Base-by-base conservation (phyloP, 306 rosid genomes). In the Sphenostylis stenocarpa region DNA sequence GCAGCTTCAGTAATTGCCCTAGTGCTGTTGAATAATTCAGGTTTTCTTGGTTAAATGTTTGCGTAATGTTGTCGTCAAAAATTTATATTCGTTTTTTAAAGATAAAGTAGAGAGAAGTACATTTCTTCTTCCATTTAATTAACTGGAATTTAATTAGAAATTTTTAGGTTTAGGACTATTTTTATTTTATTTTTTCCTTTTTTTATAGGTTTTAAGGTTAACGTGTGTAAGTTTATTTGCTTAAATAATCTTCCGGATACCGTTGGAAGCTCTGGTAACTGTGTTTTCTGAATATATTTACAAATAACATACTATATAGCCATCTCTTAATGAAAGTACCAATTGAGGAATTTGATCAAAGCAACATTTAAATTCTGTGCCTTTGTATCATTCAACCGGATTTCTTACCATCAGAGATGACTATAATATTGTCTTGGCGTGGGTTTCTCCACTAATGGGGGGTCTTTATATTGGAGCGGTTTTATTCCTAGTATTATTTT, bases 1-100 rank as follows among this genome's bases (percentile, higher is more conserved):
- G n/a, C 29, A 24, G 73, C 41, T 75, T 21, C 64, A 51, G 72
- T 51, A 65, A 33, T 36, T 76, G 19, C 55, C 33, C 64, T 64
- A 64, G 41, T 76, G 19, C 39, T 34, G 3, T 63, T 7, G 64
- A 33, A 75, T 48, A 48, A 4, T 63, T 48, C 63, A 5, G 14
- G 7, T 41, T 44, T 56, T 66, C 72, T 39, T 26, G 10, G 5
- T 24, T 24, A 57, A 2, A 3, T 26, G 19, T 26, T 26, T 61
- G 67, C 26, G 39, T 61, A 16, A 61, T 7, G 13, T 33, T 33
- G 23, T 16, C 38, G 45, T n/a, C 6, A 55, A 34, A 17, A 17
- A 8, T 31, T 6, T 33, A n/a, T n/a, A 26, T 28, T 9, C 19
- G 19, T 14, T 7, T 48, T 48, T 21, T 0, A 0, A 5, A 13